phyloP scores from a whole-genome alignment of 768 basidiomycete species.

The Boletus rubropictus region DNA sequence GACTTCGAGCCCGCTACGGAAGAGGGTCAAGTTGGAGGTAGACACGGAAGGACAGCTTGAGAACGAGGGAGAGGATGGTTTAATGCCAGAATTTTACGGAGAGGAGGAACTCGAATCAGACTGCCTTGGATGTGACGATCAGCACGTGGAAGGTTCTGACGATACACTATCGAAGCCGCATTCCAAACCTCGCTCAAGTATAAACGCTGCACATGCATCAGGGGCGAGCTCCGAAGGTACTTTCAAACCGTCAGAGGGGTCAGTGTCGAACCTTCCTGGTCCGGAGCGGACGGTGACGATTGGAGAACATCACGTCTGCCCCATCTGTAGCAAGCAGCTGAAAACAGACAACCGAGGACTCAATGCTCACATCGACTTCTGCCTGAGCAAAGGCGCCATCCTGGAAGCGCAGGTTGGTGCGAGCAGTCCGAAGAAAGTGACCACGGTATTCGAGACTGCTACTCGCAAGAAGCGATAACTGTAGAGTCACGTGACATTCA shows the following conservation, averaged over 20 bases:
- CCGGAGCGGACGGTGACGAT: slow-evolving; percentile 1
- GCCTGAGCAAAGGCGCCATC: slow-evolving; percentile 75
- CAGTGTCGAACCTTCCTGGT: slow-evolving; percentile 14
- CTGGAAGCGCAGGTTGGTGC: slow-evolving; percentile 52
- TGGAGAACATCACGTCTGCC: slow-evolving; percentile 47
- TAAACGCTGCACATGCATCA: background rate
- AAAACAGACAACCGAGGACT: slow-evolving; percentile 69
- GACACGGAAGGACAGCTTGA: slow-evolving; percentile 17
- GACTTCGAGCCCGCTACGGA: slow-evolving; percentile 32
- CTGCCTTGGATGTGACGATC: slow-evolving; percentile 6
- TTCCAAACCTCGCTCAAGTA: slow-evolving; percentile 15
- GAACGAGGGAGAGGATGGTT: slow-evolving; percentile 23
- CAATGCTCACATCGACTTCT: slow-evolving; percentile 88
- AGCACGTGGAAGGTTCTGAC: slow-evolving; percentile 6
- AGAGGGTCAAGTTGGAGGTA: slow-evolving; percentile 35
- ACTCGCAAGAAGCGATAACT: slow-evolving; percentile 15
- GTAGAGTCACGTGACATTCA: slow-evolving; percentile 16
- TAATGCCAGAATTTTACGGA: slow-evolving; percentile 53
- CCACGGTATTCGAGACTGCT: background rate
- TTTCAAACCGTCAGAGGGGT: slow-evolving; percentile 10
- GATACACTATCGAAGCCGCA: background rate
- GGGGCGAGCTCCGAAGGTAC: background rate
- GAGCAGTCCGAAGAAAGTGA: slow-evolving; percentile 15
- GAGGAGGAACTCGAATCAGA: slow-evolving; percentile 33
- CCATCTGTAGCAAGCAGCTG: slow-evolving; percentile 61